Base-by-base conservation (phyloP, 2,329 filamentous ascomycete genomes). In the Dactylellina haptotyla region DNA sequence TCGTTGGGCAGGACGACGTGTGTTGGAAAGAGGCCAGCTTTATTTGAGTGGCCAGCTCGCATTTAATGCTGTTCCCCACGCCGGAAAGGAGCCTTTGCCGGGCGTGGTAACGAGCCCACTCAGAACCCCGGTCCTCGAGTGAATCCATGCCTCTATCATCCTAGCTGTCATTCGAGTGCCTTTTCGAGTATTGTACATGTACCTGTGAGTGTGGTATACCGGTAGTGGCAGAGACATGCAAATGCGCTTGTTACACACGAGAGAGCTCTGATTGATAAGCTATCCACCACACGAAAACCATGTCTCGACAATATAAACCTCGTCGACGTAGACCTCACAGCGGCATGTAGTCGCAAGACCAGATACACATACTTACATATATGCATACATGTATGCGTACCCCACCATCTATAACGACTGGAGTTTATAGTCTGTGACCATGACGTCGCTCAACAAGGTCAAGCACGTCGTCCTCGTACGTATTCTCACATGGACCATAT, bases 401-500 rank as follows among this genome's bases (percentile, higher is more conserved):
- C n/a, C n/a, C n/a, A n/a, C n/a, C n/a, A n/a, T n/a, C n/a, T 10
- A 66, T 28, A 51, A 20, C 34, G 9, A 20, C 16, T 18, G 3
- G 12, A 2, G 12, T 3, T 4, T 45, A 45, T n/a, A n/a, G n/a
- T 18, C 41, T 45, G 14, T 20, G 14, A 43, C 14, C 20, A 81
- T 77, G 28, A 90, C 90, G 88, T 89, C 88, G 73, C 84, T 91
- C 26, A 81, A 86, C 61, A 89, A 89, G 77, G 86, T 94, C 78
- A 90, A 91, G 78, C 88, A 93, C 79, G 89, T 95, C 75, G 84
- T 93, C 76, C 86, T 95, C 77, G 90, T 92, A 83, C 32, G 83
- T 80, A 58, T 30, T 30, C 51, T 34, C 20, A 18, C 23, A 45
- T n/a, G n/a, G n/a, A n/a, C n/a, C 48, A 53, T 46, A 46, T 18